Base-by-base conservation (phyloP, 805 yeast genomes). In the Suhomyces tanzawaensis region DNA sequence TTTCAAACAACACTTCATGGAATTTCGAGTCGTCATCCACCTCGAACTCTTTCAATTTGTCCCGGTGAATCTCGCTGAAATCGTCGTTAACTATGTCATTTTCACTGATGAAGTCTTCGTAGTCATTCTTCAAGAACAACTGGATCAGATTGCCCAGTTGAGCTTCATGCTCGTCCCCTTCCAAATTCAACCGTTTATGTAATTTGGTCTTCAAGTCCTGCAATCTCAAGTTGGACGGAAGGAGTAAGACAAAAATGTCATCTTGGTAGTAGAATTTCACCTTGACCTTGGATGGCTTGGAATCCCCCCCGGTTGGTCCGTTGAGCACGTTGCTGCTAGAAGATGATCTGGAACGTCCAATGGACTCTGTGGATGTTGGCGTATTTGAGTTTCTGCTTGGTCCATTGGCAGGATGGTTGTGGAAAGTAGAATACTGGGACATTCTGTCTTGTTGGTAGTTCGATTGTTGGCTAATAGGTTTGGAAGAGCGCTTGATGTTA, bases 251-350 rank as follows among this genome's bases (percentile, higher is more conserved):
- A 66, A 85, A 85, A 12, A 85, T 85, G 54, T 85, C 95, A 51
- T 84, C 93, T 41, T 80, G 81, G 52, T 78, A 84, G 56, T 81
- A 85, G 52, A 85, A 83, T 57, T 85, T 85, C 36, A 85, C 76
- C 57, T 85, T 85, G 14, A 69, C 63, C 49, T 77, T 77, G 25
- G 52, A 18, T 16, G 31, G 48, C 35, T 52, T 52, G 12, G 36
- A 58, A 37, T 36, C 43, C 15, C 36, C 14, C 4, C 27, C 15
- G 9, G 36, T 24, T 7, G 28, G 16, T 4, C 32, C 36, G 14
- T 19, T 30, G 19, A 29, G 7, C 21, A 39, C 27, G 11, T 30
- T 33, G 19, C 35, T 21, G n/a, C 42, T 49, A 26, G 49, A 43
- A 21, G 51, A 39, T 29, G 40, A 40, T 18, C 48, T 33, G 16